Base-by-base conservation (phyloP, 208 protist species). In the Phytomonas sp. region DNA sequence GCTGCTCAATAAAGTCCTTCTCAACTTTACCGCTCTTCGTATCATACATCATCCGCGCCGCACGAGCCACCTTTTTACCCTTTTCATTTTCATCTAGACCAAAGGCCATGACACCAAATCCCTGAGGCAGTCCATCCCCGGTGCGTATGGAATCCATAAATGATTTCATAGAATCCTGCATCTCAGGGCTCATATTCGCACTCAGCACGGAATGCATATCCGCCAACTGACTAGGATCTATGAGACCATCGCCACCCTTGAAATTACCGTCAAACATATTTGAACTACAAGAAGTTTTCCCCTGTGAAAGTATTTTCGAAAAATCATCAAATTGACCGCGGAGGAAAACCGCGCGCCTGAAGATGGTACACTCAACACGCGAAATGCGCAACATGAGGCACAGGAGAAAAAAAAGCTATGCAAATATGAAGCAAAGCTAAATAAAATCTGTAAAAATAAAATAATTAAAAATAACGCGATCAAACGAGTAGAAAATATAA, bases 71-170 rank as follows among this genome's bases (percentile, higher is more conserved):
- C 71, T 94, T 93, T 72, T 96, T 96, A 2, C 91, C 91, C 67
- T 84, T 90, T 67, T 96, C 91, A 67, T 96, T 94, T 56, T 94
- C 88, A 4, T 86, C 91, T 59, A 94, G 73, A 1, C 91, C 91
- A 77, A 96, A 96, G 16, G 91, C 91, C 91, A 96, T 96, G 78
- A 96, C 79, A 29, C 89, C 91, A 72, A 96, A 85, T 29, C 80
- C 76, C 14, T 76, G 76, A 26, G 79, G 77, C 34, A 87, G 83
- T 23, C 88, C 85, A 52, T 87, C 81, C 8, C 83, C 87, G 8
- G 74, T 67, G 56, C 62, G 32, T 6, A 80, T 78, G 23, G 80
- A 81, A 33, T 88, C 79, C 74, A 95, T 78, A 84, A 93, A 84
- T 0, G 86, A 79, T 23, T 77, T 75, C 82, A 96, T 94, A 63